Evolutionary conservation across 2,329 filamentous ascomycete species (phyloP), one percentile per base, ranked within the genome.

Genomic region (Cryoendolithus antarcticus): DNA sequence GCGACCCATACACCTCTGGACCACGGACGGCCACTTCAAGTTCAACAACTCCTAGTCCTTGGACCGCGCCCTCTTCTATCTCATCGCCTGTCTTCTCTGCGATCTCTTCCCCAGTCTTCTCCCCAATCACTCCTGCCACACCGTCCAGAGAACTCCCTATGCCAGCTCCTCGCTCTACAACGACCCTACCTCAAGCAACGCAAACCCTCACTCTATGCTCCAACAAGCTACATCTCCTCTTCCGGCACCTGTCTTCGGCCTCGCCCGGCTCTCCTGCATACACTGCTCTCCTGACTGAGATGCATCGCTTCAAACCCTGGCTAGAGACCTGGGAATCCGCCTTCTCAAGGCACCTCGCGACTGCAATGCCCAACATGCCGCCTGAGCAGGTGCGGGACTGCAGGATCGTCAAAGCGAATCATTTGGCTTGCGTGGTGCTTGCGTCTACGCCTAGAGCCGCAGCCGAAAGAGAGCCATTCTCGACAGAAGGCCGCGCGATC

Each of bases 401-500:
- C 31, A 46, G 55, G 8, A 45, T 57, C 7, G 44, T 58, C 15
- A 58, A 58, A 38, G 53, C 55, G 4, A 58, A 58, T 34, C 55
- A 58, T 31, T 43, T 58, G 4, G 49, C 48, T 24, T 55, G 54
- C 40, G 48, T 46, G 13, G 47, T 58, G n/a, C 40, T 58, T n/a
- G 52, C 53, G 2, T 49, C 53, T 30, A 35, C 34, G 19, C 33
- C 35, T 28, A 36, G 40, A 7, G 35, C 37, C 2, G 35, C 32
- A 29, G 40, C 37, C 27, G 36, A 42, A 15, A 31, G 37, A 8
- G 40, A 42, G 30, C 39, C 39, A 12, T 41, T 41, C 34, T 30
- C 33, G 9, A 28, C 35, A 1, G 40, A 42, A 11, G 37, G 35
- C 31, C 35, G 31, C 28, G 40, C 40, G 19, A 42, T 42, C 19